These are phyloP conservation scores for Baeospora myosura DNA, from an alignment of 1,284 basidiomycete genomes.

Conservation along the genomic window DNA sequence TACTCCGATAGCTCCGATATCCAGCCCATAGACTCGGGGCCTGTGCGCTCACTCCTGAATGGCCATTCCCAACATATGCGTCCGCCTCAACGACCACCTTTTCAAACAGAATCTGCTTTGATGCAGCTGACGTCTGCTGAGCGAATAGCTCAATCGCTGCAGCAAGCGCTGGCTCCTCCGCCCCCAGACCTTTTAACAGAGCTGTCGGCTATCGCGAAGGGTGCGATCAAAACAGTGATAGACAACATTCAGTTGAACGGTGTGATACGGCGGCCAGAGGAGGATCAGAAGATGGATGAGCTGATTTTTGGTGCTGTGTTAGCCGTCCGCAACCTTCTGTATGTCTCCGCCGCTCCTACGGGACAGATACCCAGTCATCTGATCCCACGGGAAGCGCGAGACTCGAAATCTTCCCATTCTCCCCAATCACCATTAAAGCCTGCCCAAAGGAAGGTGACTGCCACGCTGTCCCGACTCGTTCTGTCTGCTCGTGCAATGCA, in stretches of 20 bases:
- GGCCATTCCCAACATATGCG: slow-evolving; percentile 20
- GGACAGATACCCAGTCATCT: slow-evolving; percentile 54
- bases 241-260: slow-evolving; percentile 46
- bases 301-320: slow-evolving; percentile 62
- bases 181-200: slow-evolving; percentile 52
- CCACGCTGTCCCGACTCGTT: slow-evolving; percentile 69
- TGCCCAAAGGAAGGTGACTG: slow-evolving; percentile 70
- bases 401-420: slow-evolving; percentile 33
- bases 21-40: slow-evolving; percentile 43
- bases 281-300: slow-evolving; percentile 52
- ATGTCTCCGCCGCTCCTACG: slow-evolving; percentile 56
- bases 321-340: slow-evolving; percentile 68
- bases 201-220: slow-evolving; percentile 48
- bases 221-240: slow-evolving; percentile 58
- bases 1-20: slow-evolving; percentile 75
- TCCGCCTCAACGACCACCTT: slow-evolving; percentile 15
- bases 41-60: slow-evolving; percentile 22
- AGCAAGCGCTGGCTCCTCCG: slow-evolving; percentile 51
- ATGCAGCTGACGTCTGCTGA: slow-evolving; percentile 60
- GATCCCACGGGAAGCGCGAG: slow-evolving; percentile 43
- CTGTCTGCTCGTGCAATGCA: slow-evolving; percentile 71
- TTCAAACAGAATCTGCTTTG: slow-evolving; percentile 13
- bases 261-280: slow-evolving; percentile 39
- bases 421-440: slow-evolving; percentile 60
- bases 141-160: slow-evolving; percentile 56